phyloP scores from a whole-genome alignment of 108 stramenopile genomes.

The Bacterosira constricta region DNA sequence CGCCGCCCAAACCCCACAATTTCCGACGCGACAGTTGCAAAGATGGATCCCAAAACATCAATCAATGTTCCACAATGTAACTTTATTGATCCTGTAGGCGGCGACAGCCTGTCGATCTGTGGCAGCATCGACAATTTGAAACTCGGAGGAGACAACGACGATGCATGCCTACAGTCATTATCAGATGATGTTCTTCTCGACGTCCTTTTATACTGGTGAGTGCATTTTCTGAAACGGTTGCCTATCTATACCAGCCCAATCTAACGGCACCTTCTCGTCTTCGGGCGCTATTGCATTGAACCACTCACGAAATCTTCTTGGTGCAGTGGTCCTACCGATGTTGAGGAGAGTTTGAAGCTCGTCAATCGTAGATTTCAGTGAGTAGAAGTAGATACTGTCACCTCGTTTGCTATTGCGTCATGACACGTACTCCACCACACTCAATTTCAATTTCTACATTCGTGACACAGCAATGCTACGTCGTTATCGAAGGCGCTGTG shows the following conservation, averaged over 20 bases:
- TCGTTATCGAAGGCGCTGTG: conserved; percentile 17
- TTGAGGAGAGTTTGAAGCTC: conserved; percentile 20
- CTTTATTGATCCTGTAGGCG: too few relatives aligned
- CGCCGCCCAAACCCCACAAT: too few relatives aligned
- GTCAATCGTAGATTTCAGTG: conserved; percentile 24
- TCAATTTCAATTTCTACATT: background rate
- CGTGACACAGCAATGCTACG: background rate
- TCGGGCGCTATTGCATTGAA: conserved; percentile 84
- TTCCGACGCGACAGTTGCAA: too few relatives aligned
- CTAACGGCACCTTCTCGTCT: conserved; percentile 86
- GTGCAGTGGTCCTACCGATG: conserved; percentile 19
- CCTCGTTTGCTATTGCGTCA: background rate
- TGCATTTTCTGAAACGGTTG: conserved; percentile 88
- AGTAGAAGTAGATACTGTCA: background rate
- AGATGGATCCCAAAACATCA: too few relatives aligned
- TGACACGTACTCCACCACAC: background rate
- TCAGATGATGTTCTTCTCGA: conserved; percentile 20
- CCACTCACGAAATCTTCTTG: conserved; percentile 92
- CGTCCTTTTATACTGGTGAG: conserved; percentile 14
- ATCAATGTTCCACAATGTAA: too few relatives aligned
- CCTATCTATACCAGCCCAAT: conserved; percentile 85
- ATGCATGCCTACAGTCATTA: background rate
- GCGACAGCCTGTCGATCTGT: too few relatives aligned
- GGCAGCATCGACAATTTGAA: too few relatives aligned
- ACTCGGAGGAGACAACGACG: too few relatives aligned